These are phyloP conservation scores for Dentipellis fragilis DNA, from an alignment of 768 basidiomycete species.

Conservation along the genomic window DNA sequence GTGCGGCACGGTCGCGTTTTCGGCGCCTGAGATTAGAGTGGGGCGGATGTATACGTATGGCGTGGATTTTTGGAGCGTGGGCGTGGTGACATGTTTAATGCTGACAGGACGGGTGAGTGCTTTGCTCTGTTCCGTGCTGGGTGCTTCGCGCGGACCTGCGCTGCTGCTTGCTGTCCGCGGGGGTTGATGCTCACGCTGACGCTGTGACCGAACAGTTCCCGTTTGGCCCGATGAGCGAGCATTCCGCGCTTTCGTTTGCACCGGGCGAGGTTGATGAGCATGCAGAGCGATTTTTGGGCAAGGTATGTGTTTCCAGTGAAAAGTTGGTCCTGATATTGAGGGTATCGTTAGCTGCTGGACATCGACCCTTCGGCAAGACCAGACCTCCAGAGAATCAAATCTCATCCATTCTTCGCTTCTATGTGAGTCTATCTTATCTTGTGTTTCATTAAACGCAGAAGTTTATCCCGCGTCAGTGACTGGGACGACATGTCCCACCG, in stretches of 20 bases:
- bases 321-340: background rate
- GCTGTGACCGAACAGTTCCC: constrained; percentile 4
- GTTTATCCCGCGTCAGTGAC: background rate
- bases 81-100: constrained; percentile 12
- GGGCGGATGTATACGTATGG: constrained; percentile 13
- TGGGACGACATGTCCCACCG: constrained; percentile 8
- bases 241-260: background rate
- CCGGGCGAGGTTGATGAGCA: constrained; percentile 11
- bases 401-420: constrained; percentile 10
- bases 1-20: constrained; percentile 9
- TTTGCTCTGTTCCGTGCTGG: background rate
- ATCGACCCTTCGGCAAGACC: constrained; percentile 6
- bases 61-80: constrained; percentile 14
- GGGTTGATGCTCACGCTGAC: no score
- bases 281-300: constrained; percentile 6
- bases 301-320: background rate
- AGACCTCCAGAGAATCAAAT: constrained; percentile 7
- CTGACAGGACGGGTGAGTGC: constrained; percentile 12
- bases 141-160: no score
- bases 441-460: background rate
- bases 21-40: constrained; percentile 11
- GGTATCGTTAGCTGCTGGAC: constrained; percentile 2
- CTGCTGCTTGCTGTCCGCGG: no score
- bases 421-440: background rate
- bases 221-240: constrained; percentile 11